Conservation (phyloP, 495 filamentous ascomycete species). For the Penicillium ochrochloron region DNA sequence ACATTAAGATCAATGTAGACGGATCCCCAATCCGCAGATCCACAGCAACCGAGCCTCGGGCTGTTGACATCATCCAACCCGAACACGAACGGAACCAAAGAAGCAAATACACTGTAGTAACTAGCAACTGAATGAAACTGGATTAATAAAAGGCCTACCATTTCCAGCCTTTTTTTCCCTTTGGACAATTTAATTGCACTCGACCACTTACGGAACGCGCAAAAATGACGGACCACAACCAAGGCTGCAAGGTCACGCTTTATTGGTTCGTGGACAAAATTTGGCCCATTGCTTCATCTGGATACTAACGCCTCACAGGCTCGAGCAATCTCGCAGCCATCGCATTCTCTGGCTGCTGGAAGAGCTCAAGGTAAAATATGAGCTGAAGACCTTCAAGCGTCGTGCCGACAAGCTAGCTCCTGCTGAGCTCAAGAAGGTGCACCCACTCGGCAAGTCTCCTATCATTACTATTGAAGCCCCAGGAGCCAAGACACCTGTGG, state of each 20-base stretch:
- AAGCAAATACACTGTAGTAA: no score
- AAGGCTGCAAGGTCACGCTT: slow-evolving; percentile 68
- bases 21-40: slow-evolving; percentile 10
- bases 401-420: slow-evolving; percentile 66
- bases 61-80: slow-evolving; percentile 29
- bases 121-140: background rate
- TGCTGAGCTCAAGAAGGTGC: slow-evolving; percentile 70
- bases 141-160: background rate
- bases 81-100: background rate
- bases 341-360: slow-evolving; percentile 89
- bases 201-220: background rate
- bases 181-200: background rate
- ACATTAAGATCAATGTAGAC: no score
- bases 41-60: slow-evolving; percentile 29
- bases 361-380: slow-evolving; percentile 76
- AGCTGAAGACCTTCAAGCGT: slow-evolving; percentile 76
- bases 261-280: slow-evolving; percentile 62
- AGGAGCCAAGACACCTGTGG: slow-evolving; percentile 53
- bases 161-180: background rate
- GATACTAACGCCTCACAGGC: slow-evolving; percentile 27
- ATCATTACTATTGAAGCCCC: slow-evolving; percentile 63
- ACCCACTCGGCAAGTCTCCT: slow-evolving; percentile 86
- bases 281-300: background rate
- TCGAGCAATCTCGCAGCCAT: slow-evolving; percentile 66
- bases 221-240: slow-evolving; percentile 42